These are phyloP conservation scores for Trichoderma koningiopsis DNA, from an alignment of 2,329 filamentous ascomycete species.

Conservation along the genomic window DNA sequence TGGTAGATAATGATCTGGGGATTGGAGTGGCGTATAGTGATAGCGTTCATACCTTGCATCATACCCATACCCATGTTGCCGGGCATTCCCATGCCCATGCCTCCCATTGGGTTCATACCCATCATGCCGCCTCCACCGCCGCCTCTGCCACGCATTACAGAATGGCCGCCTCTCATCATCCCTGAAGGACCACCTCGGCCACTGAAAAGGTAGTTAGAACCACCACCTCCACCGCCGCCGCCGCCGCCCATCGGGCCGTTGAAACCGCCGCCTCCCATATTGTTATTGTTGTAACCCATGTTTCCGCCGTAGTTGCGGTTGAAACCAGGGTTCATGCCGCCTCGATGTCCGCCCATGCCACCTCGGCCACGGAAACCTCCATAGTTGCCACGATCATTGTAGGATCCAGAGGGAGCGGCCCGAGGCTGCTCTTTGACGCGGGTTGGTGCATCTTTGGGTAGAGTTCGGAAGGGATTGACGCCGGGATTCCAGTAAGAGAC, in stretches of 20 bases:
- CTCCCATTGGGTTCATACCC: slow-evolving; percentile 51
- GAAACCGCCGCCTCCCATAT: slow-evolving; percentile 50
- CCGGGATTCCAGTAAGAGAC: slow-evolving; percentile 76
- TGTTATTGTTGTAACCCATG: slow-evolving; percentile 43
- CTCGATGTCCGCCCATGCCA: slow-evolving; percentile 46
- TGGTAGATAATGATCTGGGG: slow-evolving; percentile 26
- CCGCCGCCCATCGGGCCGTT: slow-evolving; percentile 52
- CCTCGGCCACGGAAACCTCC: slow-evolving; percentile 58
- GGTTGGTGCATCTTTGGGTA: slow-evolving; percentile 80
- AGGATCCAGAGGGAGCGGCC: slow-evolving; percentile 52
- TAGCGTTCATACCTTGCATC: slow-evolving; percentile 39
- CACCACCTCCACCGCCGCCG: slow-evolving; percentile 51
- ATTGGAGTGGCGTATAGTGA: background rate
- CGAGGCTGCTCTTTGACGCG: slow-evolving; percentile 64
- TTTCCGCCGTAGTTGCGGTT: slow-evolving; percentile 47
- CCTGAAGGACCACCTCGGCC: slow-evolving; percentile 39
- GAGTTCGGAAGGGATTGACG: slow-evolving; percentile 84
- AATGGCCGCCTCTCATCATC: slow-evolving; percentile 54
- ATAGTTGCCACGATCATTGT: slow-evolving; percentile 54
- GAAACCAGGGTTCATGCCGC: slow-evolving; percentile 52
- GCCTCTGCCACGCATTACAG: slow-evolving; percentile 52
- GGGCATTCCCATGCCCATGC: slow-evolving; percentile 59
- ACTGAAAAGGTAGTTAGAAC: slow-evolving; percentile 55
- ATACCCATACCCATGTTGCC: slow-evolving; percentile 62
- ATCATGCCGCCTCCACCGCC: slow-evolving; percentile 56